Base-by-base conservation (phyloP, 2,329 filamentous ascomycete species). In the Colletotrichum lupini region DNA sequence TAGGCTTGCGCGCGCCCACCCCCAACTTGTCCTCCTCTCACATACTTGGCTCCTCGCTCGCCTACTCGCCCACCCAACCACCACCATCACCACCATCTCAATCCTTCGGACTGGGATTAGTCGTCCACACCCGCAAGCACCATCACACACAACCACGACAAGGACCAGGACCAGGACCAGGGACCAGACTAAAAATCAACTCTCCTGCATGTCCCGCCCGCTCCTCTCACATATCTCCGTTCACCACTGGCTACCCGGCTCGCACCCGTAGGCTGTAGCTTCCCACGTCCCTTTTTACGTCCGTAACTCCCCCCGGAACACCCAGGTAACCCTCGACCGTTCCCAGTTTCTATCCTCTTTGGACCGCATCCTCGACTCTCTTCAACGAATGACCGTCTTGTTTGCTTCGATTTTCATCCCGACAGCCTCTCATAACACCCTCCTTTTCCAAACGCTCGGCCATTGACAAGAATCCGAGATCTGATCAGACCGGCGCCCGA, bases 241-340 rank as follows among this genome's bases (percentile, higher is more conserved):
- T 67, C 56, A 52, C 49, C 60, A 59, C 26, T 55, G 24, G 59
- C 53, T 58, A 52, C 32, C 58, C 35, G 46, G 35, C 42, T 61
- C 65, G 71, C 55, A 73, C 14, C 56, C 62, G 62, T 42, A 42
- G 5, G 37, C 37, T 42, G 37, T 42, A 67, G 46, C 68, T 72
- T 62, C n/a, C 68, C 68, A 64, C 57, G 35, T 62, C 64, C 69
- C 60, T 68, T 73, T 68, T 73, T 74, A 74, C 69, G 72, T 69
- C 72, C 72, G 72, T 74, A 74, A 74, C 68, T 53, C 57, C 72
- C 68, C 58, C 67, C 32, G 70, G 30, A 67, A 52, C 37, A 46
- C 68, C 65, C 30, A 74, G 61, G 24, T 58, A 24, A 72, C 62
- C 62, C 42, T 74, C 71, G 26, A 57, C 28, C 24, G 42, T 67